Evolutionary conservation across 441 rosid species (phyloP).

Genomic region (Monsonia emarginata): DNA sequence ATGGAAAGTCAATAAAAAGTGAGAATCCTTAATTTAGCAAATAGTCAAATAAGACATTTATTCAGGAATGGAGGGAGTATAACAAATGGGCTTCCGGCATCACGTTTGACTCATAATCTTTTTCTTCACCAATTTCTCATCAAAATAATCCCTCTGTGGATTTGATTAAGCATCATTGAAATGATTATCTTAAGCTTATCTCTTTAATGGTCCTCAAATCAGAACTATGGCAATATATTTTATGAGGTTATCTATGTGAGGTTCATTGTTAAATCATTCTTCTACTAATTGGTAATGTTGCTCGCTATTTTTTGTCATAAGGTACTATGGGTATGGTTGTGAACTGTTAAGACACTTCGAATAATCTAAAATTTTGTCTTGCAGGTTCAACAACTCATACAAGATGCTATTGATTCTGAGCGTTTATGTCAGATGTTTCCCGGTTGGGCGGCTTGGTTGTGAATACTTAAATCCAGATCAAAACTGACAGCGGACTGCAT

Average conservation of each 20-base stretch:
- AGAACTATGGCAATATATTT: no score
- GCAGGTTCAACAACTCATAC: conserved; percentile 90
- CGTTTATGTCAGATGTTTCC: conserved; percentile 82
- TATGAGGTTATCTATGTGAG: neutral
- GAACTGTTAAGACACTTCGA: neutral
- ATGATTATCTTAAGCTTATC: no score
- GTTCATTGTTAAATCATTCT: neutral
- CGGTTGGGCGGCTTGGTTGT: conserved; percentile 97
- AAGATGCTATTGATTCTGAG: conserved; percentile 82
- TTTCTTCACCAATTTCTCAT: neutral
- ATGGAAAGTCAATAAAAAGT: no score
- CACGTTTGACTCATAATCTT: neutral
- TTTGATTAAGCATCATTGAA: no score
- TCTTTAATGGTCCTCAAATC: no score
- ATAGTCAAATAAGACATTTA: no score
- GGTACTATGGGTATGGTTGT: neutral
- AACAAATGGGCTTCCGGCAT: no score
- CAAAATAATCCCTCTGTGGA: no score
- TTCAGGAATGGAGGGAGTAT: no score
- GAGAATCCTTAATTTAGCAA: no score
- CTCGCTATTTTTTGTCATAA: no score
- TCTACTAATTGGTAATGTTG: neutral
- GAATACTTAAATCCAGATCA: no score
- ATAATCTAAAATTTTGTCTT: neutral
- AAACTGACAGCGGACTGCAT: neutral